Evolutionary conservation across 2,329 filamentous ascomycete genomes (phyloP).

Genomic region (Cladosporium oxysporum): DNA sequence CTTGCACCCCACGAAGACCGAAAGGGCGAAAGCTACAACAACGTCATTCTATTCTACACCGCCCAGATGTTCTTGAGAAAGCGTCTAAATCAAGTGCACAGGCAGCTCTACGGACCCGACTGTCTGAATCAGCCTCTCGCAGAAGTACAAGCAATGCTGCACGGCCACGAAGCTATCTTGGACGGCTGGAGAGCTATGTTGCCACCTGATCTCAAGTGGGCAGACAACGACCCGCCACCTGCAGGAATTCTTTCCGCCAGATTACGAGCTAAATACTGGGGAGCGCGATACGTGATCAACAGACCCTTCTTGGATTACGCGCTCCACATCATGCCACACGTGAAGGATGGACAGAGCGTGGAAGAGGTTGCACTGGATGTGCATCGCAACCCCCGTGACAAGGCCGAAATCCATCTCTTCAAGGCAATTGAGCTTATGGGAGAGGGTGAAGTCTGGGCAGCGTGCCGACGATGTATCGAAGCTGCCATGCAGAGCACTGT

Average conservation of each 20-base stretch:
- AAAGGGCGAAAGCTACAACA: constrained; percentile 30
- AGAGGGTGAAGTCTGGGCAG: constrained; percentile 33
- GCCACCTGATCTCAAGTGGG: constrained; percentile 58
- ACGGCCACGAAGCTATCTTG: constrained; percentile 42
- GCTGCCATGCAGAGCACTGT: constrained; percentile 82
- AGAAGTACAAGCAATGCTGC: constrained; percentile 33
- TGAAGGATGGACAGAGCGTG: constrained; percentile 27
- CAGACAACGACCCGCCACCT: constrained; percentile 70
- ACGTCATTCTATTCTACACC: constrained; percentile 59
- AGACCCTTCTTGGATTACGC: constrained; percentile 70
- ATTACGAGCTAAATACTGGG: constrained; percentile 91
- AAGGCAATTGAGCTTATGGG: constrained; percentile 36
- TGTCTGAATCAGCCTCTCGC: constrained; percentile 27
- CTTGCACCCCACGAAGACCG: constrained; percentile 29
- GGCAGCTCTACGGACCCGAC: constrained; percentile 52
- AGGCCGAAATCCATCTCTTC: constrained; percentile 39
- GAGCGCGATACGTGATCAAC: constrained; percentile 85
- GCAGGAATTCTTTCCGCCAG: constrained; percentile 77
- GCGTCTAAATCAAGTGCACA: constrained; percentile 58
- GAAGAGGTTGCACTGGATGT: constrained; percentile 34
- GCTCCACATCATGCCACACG: constrained; percentile 50
- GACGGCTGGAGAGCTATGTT: constrained; percentile 57
- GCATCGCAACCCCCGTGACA: constrained; percentile 33
- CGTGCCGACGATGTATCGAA: constrained; percentile 58
- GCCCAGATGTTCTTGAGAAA: constrained; percentile 63